Conservation (phyloP, 306 rosid genomes). For the Psophocarpus tetragonolobus region DNA sequence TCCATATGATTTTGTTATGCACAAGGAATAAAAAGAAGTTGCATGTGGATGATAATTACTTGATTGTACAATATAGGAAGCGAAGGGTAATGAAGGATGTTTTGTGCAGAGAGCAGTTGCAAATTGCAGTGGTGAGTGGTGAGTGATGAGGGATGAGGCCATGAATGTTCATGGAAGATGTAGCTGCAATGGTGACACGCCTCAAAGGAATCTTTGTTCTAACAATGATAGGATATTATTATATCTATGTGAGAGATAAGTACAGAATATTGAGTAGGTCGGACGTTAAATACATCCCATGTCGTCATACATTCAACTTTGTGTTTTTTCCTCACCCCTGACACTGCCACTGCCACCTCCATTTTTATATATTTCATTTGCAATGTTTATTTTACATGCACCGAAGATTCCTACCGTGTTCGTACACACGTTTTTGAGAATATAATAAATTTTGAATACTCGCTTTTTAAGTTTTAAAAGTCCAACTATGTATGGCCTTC, state of each 20-base stretch:
- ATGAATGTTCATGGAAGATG: conserved; percentile 59
- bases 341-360: no score
- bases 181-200: conserved; percentile 28
- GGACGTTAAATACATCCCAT: conserved; percentile 32
- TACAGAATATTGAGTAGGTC: conserved; percentile 59
- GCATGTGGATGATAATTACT: no score
- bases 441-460: neutral
- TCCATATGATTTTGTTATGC: no score
- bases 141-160: neutral
- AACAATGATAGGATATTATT: conserved; percentile 44
- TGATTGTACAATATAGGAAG: no score
- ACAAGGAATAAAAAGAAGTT: no score
- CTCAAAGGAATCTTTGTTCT: conserved; percentile 44
- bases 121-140: conserved; percentile 21
- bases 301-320: neutral
- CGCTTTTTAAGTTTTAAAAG: neutral
- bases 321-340: neutral
- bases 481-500: neutral
- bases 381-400: conserved; percentile 17
- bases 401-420: conserved; percentile 39
- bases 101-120: no score
- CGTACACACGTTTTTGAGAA: conserved; percentile 51
- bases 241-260: conserved; percentile 40
- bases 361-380: neutral
- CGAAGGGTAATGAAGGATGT: no score